phyloP scores from a whole-genome alignment of 305 asterid species.

The Ajuga reptans region DNA sequence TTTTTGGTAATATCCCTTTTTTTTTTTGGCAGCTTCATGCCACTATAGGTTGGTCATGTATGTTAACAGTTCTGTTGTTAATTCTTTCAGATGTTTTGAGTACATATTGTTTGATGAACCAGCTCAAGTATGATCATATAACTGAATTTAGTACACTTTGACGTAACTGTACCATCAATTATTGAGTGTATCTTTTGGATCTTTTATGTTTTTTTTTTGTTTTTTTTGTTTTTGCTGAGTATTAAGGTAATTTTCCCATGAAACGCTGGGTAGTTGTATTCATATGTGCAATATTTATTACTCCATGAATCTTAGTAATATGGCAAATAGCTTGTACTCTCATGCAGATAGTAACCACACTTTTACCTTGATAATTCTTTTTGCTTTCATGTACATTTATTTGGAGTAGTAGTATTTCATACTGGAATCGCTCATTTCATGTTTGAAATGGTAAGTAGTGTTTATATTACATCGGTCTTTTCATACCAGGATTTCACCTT shows the following conservation, averaged over 20 bases:
- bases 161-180: not conserved
- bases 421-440: conserved; percentile 1
- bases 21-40: not conserved
- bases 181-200: not conserved
- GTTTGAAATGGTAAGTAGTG: conserved; percentile 9
- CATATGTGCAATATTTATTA: not conserved
- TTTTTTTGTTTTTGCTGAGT: not conserved
- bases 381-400: not conserved
- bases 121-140: not conserved
- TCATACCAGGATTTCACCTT: conserved; percentile 72
- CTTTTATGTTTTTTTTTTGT: not conserved
- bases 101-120: not conserved
- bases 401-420: not conserved
- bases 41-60: not conserved
- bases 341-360: not conserved
- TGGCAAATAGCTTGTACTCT: not conserved
- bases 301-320: not conserved
- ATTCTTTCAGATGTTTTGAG: not conserved
- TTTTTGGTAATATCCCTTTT: not conserved
- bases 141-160: not conserved
- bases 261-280: not conserved
- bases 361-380: not conserved
- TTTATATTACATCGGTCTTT: conserved; percentile 1
- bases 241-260: not conserved
- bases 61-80: not conserved